A percentile compares a stretch with the other conserved stretches of the same genome.
Evolutionary conservation across 2,329 filamentous ascomycete species (phyloP).

Genomic region (Fusarium sp.): DNA sequence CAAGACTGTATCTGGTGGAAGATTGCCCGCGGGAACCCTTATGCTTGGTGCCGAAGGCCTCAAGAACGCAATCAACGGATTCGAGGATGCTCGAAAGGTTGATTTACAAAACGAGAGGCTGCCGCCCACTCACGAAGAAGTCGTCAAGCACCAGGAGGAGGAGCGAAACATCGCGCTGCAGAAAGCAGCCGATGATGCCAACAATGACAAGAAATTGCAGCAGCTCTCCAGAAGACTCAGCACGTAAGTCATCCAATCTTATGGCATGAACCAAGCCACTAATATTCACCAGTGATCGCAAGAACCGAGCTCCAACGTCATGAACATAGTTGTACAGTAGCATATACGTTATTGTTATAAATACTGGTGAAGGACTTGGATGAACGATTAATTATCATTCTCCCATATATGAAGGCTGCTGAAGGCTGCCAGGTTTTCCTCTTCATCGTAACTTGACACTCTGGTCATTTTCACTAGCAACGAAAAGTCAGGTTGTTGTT

Average conservation of each 20-base stretch:
- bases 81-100: slow-evolving; percentile 96
- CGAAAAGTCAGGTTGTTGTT: slow-evolving; percentile 12
- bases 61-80: slow-evolving; percentile 96
- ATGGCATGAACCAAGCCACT: background rate
- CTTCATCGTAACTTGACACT: slow-evolving; percentile 34
- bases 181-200: slow-evolving; percentile 86
- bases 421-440: slow-evolving; percentile 32
- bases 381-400: slow-evolving; percentile 33
- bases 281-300: slow-evolving; percentile 41
- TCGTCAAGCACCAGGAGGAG: slow-evolving; percentile 82
- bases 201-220: slow-evolving; percentile 89
- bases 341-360: slow-evolving; percentile 39
- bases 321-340: slow-evolving; percentile 43
- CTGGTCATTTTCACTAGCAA: slow-evolving; percentile 17
- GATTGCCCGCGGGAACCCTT: slow-evolving; percentile 91
- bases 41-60: slow-evolving; percentile 99
- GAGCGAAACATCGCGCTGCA: slow-evolving; percentile 85
- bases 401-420: slow-evolving; percentile 29
- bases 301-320: slow-evolving; percentile 42
- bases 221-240: slow-evolving; percentile 90
- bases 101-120: slow-evolving; percentile 96
- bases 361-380: slow-evolving; percentile 32
- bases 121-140: slow-evolving; percentile 92
- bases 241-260: slow-evolving; percentile 70
- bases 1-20: slow-evolving; percentile 94